phyloP scores from a whole-genome alignment of 345 rosid genomes.

The Orychophragmus violaceus region DNA sequence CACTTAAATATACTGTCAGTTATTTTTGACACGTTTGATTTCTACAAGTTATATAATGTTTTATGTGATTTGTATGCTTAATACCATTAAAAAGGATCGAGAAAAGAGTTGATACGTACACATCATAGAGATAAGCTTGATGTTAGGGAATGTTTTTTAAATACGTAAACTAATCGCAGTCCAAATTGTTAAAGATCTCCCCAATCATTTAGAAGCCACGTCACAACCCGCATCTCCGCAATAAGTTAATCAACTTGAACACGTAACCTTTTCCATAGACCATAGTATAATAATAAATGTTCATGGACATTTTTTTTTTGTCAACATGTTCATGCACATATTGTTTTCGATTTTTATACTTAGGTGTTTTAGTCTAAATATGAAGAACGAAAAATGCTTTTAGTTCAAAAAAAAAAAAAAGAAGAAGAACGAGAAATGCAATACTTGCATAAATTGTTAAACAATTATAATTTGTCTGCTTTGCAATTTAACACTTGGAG shows the following conservation, averaged over 20 bases:
- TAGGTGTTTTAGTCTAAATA: too few species aligned
- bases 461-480: background rate
- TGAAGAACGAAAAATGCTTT: too few species aligned
- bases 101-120: background rate
- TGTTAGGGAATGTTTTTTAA: background rate
- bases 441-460: background rate
- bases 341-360: too few species aligned
- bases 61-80: background rate
- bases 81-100: background rate
- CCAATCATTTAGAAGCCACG: conserved; percentile 10
- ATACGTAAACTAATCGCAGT: background rate
- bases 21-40: background rate
- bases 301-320: background rate
- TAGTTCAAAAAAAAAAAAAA: too few species aligned
- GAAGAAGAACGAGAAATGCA: background rate
- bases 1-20: background rate
- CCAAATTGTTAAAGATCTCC: background rate
- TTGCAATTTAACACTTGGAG: background rate
- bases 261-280: background rate
- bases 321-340: background rate
- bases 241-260: background rate
- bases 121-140: conserved; percentile 1
- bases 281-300: background rate
- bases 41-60: background rate
- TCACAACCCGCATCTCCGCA: background rate